Percentiles rank a stretch among this genome's conserved stretches.
Evolutionary conservation across 768 basidiomycete species (phyloP).

Genomic region (Clavaria fumosa): DNA sequence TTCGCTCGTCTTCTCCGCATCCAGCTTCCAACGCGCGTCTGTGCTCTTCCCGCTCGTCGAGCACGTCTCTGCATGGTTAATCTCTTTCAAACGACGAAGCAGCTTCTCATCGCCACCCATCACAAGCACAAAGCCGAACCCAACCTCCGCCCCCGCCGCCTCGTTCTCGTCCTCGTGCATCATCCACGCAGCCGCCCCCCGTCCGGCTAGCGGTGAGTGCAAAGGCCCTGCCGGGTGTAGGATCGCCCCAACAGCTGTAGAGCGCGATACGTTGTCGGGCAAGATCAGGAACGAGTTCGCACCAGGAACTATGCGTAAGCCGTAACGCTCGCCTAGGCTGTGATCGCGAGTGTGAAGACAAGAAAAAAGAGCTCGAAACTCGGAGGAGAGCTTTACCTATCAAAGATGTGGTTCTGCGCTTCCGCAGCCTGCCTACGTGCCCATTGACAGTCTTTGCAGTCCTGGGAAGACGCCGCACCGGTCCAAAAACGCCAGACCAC

Average conservation of each 20-base stretch:
- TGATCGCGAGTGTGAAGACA: not conserved
- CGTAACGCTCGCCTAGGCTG: conserved; percentile 70
- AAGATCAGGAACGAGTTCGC: conserved; percentile 68
- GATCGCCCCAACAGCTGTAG: conserved; percentile 72
- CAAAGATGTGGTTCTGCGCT: conserved; percentile 86
- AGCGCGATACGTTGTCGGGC: conserved; percentile 70
- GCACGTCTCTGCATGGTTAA: conserved; percentile 57
- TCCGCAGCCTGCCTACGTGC: conserved; percentile 77
- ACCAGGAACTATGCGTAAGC: conserved; percentile 71
- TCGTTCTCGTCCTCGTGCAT: conserved; percentile 25
- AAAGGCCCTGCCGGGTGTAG: conserved; percentile 47
- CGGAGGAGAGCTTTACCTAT: conserved; percentile 40
- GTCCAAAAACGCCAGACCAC: conserved; percentile 82
- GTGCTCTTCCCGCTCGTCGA: conserved; percentile 61
- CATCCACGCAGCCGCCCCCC: conserved; percentile 18
- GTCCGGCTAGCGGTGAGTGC: conserved; percentile 21
- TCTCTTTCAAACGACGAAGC: conserved; percentile 56
- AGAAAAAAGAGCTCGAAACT: not conserved
- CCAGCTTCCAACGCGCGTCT: conserved; percentile 57
- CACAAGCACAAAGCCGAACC: conserved; percentile 14
- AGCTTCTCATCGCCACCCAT: conserved; percentile 63
- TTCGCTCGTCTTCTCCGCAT: conserved; percentile 19
- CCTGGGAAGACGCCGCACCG: conserved; percentile 20
- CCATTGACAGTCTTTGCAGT: conserved; percentile 56
- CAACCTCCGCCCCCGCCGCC: conserved; percentile 15